These are phyloP conservation scores for Solanum hybrid DNA, from an alignment of 305 asterid species.

Conservation along the genomic window DNA sequence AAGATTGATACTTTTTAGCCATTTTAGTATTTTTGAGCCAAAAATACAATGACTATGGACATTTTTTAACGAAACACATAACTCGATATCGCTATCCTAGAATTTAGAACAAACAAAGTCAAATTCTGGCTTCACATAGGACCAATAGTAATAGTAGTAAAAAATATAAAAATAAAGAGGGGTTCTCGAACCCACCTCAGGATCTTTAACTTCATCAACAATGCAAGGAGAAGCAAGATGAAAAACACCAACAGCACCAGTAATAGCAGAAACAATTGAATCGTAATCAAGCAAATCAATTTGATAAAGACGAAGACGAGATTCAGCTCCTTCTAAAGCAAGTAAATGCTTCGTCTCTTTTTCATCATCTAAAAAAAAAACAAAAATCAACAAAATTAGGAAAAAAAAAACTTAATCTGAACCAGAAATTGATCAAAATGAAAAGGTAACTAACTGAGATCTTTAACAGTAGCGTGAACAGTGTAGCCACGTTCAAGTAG, in stretches of 20 bases:
- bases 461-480: conserved; percentile 76
- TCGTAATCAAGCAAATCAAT: conserved; percentile 67
- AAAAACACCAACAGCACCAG: conserved; percentile 64
- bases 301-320: conserved; percentile 65
- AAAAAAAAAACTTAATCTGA: not conserved
- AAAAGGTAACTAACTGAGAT: conserved; percentile 30
- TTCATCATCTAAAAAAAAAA: conserved; percentile 39
- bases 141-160: not conserved
- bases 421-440: not conserved
- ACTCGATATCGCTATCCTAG: not conserved
- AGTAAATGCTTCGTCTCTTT: conserved; percentile 71
- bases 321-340: conserved; percentile 56
- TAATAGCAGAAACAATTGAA: conserved; percentile 51
- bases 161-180: not conserved
- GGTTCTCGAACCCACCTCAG: conserved; percentile 35
- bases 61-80: not conserved
- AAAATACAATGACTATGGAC: not conserved
- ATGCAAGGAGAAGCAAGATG: conserved; percentile 82
- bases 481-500: conserved; percentile 83
- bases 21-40: not conserved
- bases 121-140: rapidly evolving
- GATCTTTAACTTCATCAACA: conserved; percentile 55
- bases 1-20: not conserved
- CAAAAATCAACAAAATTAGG: not conserved
- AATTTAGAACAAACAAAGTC: not conserved